Evolutionary conservation across 805 yeast species (phyloP).

Genomic region (Candida arabinofermentans): DNA sequence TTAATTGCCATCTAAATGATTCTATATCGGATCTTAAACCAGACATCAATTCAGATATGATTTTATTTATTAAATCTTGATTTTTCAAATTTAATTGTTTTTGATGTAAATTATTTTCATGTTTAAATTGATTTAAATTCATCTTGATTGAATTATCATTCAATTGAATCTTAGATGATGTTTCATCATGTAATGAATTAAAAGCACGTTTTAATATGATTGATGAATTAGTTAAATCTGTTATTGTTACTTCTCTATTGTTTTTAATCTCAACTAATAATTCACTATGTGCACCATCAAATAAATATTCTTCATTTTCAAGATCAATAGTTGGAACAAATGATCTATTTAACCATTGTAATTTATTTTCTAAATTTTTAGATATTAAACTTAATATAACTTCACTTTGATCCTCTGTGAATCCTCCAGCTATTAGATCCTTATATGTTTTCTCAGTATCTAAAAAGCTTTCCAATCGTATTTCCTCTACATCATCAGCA

Average conservation of each 20-base stretch:
- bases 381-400: conserved; percentile 46
- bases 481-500: conserved; percentile 11
- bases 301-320: conserved; percentile 83
- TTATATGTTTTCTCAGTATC: conserved; percentile 62
- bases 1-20: conserved; percentile 86
- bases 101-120: conserved; percentile 74
- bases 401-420: conserved; percentile 58
- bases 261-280: conserved; percentile 71
- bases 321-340: conserved; percentile 60
- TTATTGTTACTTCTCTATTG: conserved; percentile 65
- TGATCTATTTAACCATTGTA: conserved; percentile 43
- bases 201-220: conserved; percentile 70
- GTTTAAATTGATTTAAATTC: conserved; percentile 80
- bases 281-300: conserved; percentile 91
- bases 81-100: conserved; percentile 63
- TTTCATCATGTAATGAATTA: conserved; percentile 72
- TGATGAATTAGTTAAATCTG: conserved; percentile 60
- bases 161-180: conserved; percentile 50
- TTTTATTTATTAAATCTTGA: conserved; percentile 81
- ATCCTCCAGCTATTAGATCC: conserved; percentile 52
- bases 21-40: conserved; percentile 86
- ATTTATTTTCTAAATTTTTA: conserved; percentile 31
- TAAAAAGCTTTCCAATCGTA: conserved; percentile 37
- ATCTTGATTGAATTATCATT: conserved; percentile 72
- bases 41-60: conserved; percentile 74